Evolutionary conservation across 2,329 filamentous ascomycete genomes (phyloP).

Genomic region (Arthroderma sp.): DNA sequence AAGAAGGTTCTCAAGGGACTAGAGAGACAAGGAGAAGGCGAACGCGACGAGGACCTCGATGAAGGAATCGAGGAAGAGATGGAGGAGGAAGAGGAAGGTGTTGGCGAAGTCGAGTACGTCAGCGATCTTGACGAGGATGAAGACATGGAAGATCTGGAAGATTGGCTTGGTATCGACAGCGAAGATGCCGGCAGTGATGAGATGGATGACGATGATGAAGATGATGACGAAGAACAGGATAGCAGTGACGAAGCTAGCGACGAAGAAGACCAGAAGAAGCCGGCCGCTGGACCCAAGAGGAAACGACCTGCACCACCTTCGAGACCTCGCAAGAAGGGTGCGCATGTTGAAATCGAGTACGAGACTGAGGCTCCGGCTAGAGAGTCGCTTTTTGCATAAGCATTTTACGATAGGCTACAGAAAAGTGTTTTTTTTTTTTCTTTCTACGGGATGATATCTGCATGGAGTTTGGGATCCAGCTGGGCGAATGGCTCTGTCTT

Average conservation of each 20-base stretch:
- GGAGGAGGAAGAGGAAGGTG: slow-evolving; percentile 56
- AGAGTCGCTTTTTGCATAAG: slow-evolving; percentile 35
- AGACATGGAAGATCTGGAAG: slow-evolving; percentile 87
- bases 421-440: slow-evolving; percentile 1
- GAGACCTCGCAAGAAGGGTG: slow-evolving; percentile 50
- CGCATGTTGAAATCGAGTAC: slow-evolving; percentile 63
- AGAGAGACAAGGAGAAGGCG: slow-evolving; percentile 74
- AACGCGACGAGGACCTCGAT: slow-evolving; percentile 76
- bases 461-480: slow-evolving; percentile 4
- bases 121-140: slow-evolving; percentile 71
- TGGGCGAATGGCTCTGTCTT: background rate
- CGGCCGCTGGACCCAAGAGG: slow-evolving; percentile 41
- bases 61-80: slow-evolving; percentile 69
- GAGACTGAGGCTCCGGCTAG: slow-evolving; percentile 55
- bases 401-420: background rate
- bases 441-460: background rate
- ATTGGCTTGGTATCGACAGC: slow-evolving; percentile 73
- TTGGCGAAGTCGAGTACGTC: slow-evolving; percentile 79
- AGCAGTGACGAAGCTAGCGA: slow-evolving; percentile 45
- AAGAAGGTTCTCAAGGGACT: slow-evolving; percentile 88
- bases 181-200: slow-evolving; percentile 38
- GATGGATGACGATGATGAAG: slow-evolving; percentile 41
- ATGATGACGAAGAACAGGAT: slow-evolving; percentile 46
- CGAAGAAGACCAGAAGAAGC: slow-evolving; percentile 39
- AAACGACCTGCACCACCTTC: slow-evolving; percentile 43